phyloP scores from a whole-genome alignment of 2,329 filamentous ascomycete genomes.

The Gyromitra esculenta region DNA sequence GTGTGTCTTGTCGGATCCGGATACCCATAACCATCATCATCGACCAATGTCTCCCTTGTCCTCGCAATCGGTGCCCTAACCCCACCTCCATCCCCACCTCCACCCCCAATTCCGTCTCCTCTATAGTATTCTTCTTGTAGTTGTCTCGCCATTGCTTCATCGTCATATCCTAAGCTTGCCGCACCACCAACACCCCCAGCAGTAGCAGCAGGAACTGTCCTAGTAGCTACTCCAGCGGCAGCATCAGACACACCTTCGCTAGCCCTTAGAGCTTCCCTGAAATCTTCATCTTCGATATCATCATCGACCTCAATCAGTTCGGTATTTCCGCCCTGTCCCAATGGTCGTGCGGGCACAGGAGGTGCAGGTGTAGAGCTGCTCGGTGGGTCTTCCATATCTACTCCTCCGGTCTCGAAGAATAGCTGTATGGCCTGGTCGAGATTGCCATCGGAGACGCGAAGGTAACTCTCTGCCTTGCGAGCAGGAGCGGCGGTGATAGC shows the following conservation, averaged over 20 bases:
- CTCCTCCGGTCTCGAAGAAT: conserved; percentile 87
- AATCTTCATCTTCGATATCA: conserved; percentile 60
- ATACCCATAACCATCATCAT: conserved; percentile 59
- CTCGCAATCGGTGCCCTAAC: conserved; percentile 90
- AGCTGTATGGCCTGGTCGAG: conserved; percentile 86
- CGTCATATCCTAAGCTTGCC: conserved; percentile 71
- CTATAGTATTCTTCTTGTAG: conserved; percentile 92
- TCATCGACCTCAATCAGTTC: conserved; percentile 63
- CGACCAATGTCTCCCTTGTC: conserved; percentile 88
- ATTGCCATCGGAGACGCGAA: conserved; percentile 84
- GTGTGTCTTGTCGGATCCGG: conserved; percentile 51
- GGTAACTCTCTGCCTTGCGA: conserved; percentile 81
- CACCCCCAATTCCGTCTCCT: conserved; percentile 62
- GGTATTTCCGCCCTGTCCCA: conserved; percentile 58
- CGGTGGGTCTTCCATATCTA: conserved; percentile 62
- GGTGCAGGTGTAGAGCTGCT: conserved; percentile 59
- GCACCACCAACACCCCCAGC: conserved; percentile 61
- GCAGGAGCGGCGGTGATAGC: conserved; percentile 77
- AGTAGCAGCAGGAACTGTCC: conserved; percentile 56
- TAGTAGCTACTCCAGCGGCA: conserved; percentile 52
- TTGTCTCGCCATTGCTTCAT: conserved; percentile 89
- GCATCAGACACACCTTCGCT: conserved; percentile 55
- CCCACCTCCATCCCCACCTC: conserved; percentile 63
- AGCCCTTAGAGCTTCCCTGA: conserved; percentile 52
- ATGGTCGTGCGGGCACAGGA: conserved; percentile 60